These are phyloP conservation scores for Moesziomyces sp. DNA, from an alignment of 1,284 basidiomycete species.

Conservation along the genomic window DNA sequence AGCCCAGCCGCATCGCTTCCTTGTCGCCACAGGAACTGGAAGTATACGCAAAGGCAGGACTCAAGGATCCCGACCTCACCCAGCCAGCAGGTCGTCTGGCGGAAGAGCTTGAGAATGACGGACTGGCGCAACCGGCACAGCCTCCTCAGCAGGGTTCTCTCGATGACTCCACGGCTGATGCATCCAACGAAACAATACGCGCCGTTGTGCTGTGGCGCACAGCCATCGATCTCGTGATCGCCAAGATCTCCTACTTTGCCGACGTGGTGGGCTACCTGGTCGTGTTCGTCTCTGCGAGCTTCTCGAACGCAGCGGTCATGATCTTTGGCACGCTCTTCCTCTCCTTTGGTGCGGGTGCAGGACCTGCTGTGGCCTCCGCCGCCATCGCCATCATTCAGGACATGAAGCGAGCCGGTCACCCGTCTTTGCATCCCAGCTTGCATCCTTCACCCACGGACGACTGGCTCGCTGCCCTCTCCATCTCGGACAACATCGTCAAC, in stretches of 20 bases:
- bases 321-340: conserved; percentile 37
- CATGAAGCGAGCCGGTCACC: conserved; percentile 22
- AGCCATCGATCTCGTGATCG: conserved; percentile 31
- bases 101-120: conserved; percentile 9
- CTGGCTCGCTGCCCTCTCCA: conserved; percentile 40
- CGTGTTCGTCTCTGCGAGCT: conserved; percentile 36
- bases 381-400: conserved; percentile 48
- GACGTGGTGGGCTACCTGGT: conserved; percentile 40
- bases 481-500: conserved; percentile 44
- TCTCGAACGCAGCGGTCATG: conserved; percentile 36
- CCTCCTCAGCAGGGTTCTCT: neutral
- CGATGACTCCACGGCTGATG: neutral
- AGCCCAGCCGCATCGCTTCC: conserved; percentile 18
- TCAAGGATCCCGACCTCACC: conserved; percentile 33
- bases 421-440: conserved; percentile 22
- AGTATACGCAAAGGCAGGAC: conserved; percentile 27
- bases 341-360: conserved; percentile 38
- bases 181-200: conserved; percentile 5
- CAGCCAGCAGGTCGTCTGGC: conserved; percentile 1
- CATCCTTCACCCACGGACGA: conserved; percentile 41
- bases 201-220: conserved; percentile 35
- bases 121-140: conserved; percentile 1
- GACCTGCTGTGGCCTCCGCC: conserved; percentile 39
- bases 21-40: conserved; percentile 30
- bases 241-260: conserved; percentile 37